Evolutionary conservation across 2,329 filamentous ascomycete genomes (phyloP), one percentile per base, ranked within the genome.

Genomic region (Fusarium devonianum): DNA sequence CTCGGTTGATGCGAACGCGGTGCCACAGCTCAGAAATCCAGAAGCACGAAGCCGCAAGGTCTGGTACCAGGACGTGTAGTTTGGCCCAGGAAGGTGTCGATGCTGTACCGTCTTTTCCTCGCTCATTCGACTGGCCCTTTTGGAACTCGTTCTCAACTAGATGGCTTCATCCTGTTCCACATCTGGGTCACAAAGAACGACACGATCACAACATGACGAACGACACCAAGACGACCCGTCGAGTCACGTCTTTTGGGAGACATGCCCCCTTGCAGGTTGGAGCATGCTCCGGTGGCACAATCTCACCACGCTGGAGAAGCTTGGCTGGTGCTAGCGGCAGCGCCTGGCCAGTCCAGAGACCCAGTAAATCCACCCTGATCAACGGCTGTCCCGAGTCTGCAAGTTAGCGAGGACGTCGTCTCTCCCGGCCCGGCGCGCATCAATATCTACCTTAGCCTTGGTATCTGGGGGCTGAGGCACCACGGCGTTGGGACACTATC

Each of bases 21-120:
- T 55, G 48, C 51, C 62, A 58, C 56, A 51, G 35, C 39, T 39
- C 49, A 53, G 45, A 21, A 48, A 44, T 43, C 51, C 53, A 63
- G 54, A 62, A 59, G 60, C 56, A 55, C 47, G 56, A 63, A 66
- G 55, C 63, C 61, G 57, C 56, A 43, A 62, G 63, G 66, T 66
- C 63, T 66, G 40, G 63, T 62, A 35, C 60, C 47, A 53, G 57
- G 57, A 51, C 53, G 58, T 50, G 51, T 60, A 52, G 58, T 51
- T 56, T 40, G 47, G 46, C 45, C 57, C 56, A 53, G 39, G 44
- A 47, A 52, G 43, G 47, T 34, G 43, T 44, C 38, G 42, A 46
- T 21, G 53, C 52, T 51, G 55, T 54, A 44, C 57, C 45, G 49
- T 51, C 32, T 46, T 33, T 11, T 35, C 35, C 51, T 56, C 47